A percentile compares a stretch with the other conserved stretches of the same genome.
phyloP scores from a whole-genome alignment of 345 rosid genomes.

The Lenwebbia sp. region DNA sequence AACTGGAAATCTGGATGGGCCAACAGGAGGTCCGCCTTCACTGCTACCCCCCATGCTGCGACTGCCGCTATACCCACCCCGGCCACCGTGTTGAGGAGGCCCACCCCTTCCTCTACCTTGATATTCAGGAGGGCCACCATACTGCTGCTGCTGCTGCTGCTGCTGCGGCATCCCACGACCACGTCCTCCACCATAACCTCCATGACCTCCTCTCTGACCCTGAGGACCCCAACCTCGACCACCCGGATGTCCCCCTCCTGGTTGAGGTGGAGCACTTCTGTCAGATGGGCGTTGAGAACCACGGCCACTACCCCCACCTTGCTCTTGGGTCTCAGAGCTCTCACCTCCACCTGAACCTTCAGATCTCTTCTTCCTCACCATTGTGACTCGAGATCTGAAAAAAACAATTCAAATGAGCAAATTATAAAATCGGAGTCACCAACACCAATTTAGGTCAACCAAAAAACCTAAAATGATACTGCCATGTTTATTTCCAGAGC shows the following conservation, averaged over 20 bases:
- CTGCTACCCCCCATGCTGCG: conserved; percentile 27
- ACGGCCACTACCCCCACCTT: conserved; percentile 29
- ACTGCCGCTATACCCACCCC: conserved; percentile 11
- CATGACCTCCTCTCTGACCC: conserved; percentile 63
- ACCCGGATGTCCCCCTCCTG: conserved; percentile 41
- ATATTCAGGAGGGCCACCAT: conserved; percentile 44
- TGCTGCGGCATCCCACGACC: conserved; percentile 53
- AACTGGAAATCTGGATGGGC: conserved; percentile 44
- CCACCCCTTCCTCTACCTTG: conserved; percentile 84
- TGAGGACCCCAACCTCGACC: conserved; percentile 53
- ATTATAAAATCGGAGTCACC: not conserved
- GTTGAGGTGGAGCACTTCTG: conserved; percentile 29
- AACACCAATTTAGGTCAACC: not conserved
- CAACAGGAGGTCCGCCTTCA: conserved; percentile 41
- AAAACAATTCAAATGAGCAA: not conserved
- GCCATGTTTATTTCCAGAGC: not conserved
- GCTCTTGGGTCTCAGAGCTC: conserved; percentile 54
- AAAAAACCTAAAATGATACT: not conserved
- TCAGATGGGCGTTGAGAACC: conserved; percentile 37
- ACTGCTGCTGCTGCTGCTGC: conserved; percentile 31
- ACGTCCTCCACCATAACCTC: conserved; percentile 48
- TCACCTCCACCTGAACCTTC: conserved; percentile 54
- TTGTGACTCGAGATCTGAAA: not conserved
- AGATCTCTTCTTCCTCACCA: conserved; percentile 77
- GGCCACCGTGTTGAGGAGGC: conserved; percentile 44